Evolutionary conservation across 805 yeast species (phyloP), one percentile per base, ranked within the genome.

Genomic region (Saturnispora bothae): DNA sequence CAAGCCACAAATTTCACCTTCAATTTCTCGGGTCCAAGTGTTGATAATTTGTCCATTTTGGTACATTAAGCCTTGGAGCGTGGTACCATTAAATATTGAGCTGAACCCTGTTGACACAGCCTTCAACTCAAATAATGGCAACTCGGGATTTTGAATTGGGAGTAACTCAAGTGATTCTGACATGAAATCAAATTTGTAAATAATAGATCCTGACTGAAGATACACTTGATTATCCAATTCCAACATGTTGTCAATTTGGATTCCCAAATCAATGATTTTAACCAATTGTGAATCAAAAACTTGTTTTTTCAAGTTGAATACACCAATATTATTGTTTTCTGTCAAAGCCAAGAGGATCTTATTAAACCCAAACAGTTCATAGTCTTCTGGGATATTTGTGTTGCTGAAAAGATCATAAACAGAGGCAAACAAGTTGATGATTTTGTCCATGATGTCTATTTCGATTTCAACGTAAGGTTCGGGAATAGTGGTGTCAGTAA

Each of bases 311-410:
- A 64, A 54, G 42, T 68, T 62, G 14, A 72, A 50, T 1, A 71
- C 73, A 8, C 65, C 53, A 1, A 77, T 35, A 33, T 59, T 60
- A 4, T 70, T 69, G 32, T 51, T 51, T 10, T 51, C 47, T 0
- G 73, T 64, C 3, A 67, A 60, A 1, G 63, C 60, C 2, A 72
- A 51, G 20, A 73, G 43, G 4, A 53, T 50, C 41, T 73, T 72
- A 6, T 56, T 49, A 25, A 68, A 63, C 1, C 78, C 78, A 56
- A 73, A 73, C 21, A 56, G 62, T 12, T 40, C 37, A 25, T 41
- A 37, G 28, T 31, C 18, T 4, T 19, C 23, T 7, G 16, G 5
- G 5, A 18, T 4, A 5, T 13, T 4, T 5, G 5, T 15, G 8
- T 14, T 28, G 15, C 13, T 28, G 12, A 16, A 14, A 5, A 28